Conservation (phyloP, 129 eudicot genomes). For the Flaveria trinervia region DNA sequence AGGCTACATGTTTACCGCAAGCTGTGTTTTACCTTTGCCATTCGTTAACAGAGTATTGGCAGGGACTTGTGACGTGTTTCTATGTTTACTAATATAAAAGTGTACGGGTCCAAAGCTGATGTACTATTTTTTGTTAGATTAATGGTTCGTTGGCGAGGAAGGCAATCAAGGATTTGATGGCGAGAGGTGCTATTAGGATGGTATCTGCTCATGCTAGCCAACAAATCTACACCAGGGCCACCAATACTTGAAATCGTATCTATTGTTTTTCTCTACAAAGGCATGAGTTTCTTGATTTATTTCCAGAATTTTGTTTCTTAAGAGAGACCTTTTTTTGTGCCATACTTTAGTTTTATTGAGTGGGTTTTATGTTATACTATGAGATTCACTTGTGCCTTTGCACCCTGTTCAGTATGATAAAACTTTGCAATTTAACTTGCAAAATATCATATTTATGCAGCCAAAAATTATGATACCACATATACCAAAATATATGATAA, state of each 20-base stretch:
- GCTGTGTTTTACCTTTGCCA: no score
- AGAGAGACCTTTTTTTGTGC: neutral
- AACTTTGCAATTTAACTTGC: no score
- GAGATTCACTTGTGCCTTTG: neutral
- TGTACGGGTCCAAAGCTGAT: neutral
- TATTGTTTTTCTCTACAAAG: constrained; percentile 15
- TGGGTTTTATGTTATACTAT: neutral
- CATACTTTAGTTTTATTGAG: neutral
- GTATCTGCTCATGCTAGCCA: constrained; percentile 68
- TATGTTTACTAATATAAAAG: no score
- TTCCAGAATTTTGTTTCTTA: constrained; percentile 6
- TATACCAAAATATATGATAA: no score
- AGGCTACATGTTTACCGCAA: no score
- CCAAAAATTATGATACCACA: no score
- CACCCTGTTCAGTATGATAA: neutral
- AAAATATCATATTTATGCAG: no score
- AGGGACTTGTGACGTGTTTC: no score
- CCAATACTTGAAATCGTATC: constrained; percentile 42
- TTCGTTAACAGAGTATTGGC: no score
- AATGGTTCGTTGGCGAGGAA: constrained; percentile 84
- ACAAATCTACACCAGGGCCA: constrained; percentile 71
- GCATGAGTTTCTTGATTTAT: constrained; percentile 21
- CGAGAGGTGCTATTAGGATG: constrained; percentile 74
- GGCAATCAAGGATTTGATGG: constrained; percentile 74
- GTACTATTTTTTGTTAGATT: constrained; percentile 28